Percentiles rank a stretch among this genome's conserved stretches.
Conservation (phyloP, 1,284 basidiomycete genomes). For the Hypsizygus ulmarius region DNA sequence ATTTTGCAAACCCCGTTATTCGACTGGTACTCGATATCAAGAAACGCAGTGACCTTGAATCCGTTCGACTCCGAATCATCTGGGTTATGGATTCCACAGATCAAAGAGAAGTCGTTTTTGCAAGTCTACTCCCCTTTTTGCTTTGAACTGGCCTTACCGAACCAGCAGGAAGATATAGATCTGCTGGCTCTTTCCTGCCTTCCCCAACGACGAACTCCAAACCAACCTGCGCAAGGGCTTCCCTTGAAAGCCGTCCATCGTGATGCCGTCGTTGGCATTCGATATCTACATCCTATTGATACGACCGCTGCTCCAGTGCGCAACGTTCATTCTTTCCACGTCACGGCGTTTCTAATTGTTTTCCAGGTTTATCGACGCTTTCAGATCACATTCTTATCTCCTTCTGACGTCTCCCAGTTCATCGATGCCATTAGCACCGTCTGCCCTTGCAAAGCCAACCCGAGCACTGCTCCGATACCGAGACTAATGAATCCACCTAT, state of each 20-base stretch:
- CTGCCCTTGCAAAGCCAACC: constrained; percentile 67
- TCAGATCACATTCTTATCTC: constrained; percentile 62
- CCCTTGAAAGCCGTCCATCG: constrained; percentile 77
- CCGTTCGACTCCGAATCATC: constrained; percentile 58
- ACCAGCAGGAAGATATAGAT: constrained; percentile 67
- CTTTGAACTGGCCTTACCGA: constrained; percentile 6
- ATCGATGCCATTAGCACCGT: constrained; percentile 60
- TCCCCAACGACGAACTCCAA: constrained; percentile 24
- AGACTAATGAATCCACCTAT: constrained; percentile 14
- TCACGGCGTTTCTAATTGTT: constrained; percentile 2
- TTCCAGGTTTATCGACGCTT: constrained; percentile 65
- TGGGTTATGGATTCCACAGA: constrained; percentile 55
- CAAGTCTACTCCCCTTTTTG: constrained; percentile 35
- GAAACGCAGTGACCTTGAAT: constrained; percentile 52
- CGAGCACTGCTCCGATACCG: constrained; percentile 6
- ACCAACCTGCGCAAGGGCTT: constrained; percentile 44
- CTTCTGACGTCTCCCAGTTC: constrained; percentile 50
- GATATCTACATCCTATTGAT: constrained; percentile 58
- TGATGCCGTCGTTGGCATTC: constrained; percentile 66
- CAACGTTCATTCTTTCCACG: constrained; percentile 4
- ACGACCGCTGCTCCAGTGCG: constrained; percentile 41
- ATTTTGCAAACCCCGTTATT: constrained; percentile 68
- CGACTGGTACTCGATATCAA: constrained; percentile 60
- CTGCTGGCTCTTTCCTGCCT: constrained; percentile 59
- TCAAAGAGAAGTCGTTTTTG: constrained; percentile 60